A percentile compares a stretch with the other conserved stretches of the same genome.
phyloP scores from a whole-genome alignment of 2,329 filamentous ascomycete species.

The Calonectria henricotiae region DNA sequence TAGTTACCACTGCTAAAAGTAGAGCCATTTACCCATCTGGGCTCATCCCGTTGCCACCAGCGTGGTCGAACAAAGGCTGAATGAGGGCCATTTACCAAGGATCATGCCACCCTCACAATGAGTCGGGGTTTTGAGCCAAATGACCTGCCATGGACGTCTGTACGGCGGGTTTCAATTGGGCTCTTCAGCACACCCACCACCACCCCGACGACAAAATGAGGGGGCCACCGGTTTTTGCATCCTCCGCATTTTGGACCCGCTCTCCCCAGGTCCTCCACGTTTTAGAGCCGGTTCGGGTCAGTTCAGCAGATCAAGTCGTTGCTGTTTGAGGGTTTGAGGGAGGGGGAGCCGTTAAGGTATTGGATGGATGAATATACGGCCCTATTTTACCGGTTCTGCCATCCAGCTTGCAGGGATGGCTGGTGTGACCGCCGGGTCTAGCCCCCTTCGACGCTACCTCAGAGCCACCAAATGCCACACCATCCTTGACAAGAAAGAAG shows the following conservation, averaged over 20 bases:
- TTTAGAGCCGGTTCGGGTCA: constrained; percentile 36
- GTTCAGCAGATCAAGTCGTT: constrained; percentile 38
- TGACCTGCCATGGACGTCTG: constrained; percentile 17
- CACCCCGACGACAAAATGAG: neutral
- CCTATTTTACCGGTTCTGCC: constrained; percentile 52
- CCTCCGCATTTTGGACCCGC: constrained; percentile 33
- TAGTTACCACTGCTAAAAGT: neutral
- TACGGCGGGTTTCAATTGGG: constrained; percentile 2
- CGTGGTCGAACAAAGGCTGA: constrained; percentile 22
- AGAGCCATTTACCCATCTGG: constrained; percentile 3
- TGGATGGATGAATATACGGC: constrained; percentile 48
- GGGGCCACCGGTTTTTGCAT: constrained; percentile 11
- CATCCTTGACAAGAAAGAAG: constrained; percentile 5
- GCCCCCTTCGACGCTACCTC: constrained; percentile 7
- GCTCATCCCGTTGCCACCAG: neutral
- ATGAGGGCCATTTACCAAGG: constrained; percentile 18
- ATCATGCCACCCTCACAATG: constrained; percentile 35
- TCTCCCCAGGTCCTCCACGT: constrained; percentile 43
- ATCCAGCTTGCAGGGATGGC: constrained; percentile 43
- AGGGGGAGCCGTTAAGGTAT: constrained; percentile 38
- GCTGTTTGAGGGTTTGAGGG: constrained; percentile 38
- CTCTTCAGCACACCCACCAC: constrained; percentile 16
- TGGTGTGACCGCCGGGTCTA: constrained; percentile 10
- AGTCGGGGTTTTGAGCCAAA: constrained; percentile 37
- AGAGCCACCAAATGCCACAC: constrained; percentile 21